Conservation (phyloP, 371 early-diverging fungal species). For the Funneliformis caledonium region DNA sequence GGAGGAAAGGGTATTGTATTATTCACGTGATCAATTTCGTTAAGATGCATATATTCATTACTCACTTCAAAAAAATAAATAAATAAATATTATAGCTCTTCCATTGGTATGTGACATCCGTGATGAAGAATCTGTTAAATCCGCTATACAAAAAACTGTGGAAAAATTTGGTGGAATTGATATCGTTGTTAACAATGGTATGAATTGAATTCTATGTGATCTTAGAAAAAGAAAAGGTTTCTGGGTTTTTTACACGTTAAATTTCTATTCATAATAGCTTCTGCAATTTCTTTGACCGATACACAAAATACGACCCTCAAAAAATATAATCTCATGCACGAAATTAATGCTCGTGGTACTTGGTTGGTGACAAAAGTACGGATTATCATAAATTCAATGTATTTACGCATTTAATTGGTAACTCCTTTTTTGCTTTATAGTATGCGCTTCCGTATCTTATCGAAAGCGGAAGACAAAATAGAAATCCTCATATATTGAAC, state of each 20-base stretch:
- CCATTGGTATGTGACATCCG: conserved; percentile 84
- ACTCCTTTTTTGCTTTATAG: conserved; percentile 25
- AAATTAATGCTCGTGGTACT: conserved; percentile 81
- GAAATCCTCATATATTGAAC: conserved; percentile 76
- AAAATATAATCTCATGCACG: conserved; percentile 82
- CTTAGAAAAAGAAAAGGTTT: conserved; percentile 10
- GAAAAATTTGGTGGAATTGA: conserved; percentile 75
- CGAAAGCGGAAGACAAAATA: conserved; percentile 50
- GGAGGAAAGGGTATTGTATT: conserved; percentile 61
- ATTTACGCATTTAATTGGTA: not conserved
- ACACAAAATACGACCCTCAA: conserved; percentile 68
- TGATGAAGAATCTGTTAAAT: conserved; percentile 69
- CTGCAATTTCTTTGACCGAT: conserved; percentile 73
- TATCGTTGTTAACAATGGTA: conserved; percentile 77
- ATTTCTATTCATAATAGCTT: conserved; percentile 47
- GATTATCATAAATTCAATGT: not conserved
- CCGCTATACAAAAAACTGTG: conserved; percentile 70
- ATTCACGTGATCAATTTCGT: not conserved
- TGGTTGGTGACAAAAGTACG: conserved; percentile 73
- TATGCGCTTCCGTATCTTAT: conserved; percentile 70
- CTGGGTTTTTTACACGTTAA: not conserved
- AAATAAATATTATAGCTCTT: conserved; percentile 53
- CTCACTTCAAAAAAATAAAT: not conserved
- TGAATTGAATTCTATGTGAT: not conserved
- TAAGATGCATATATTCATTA: not conserved